Percentiles rank a stretch among this genome's conserved stretches.
Conservation (phyloP, 495 filamentous ascomycete genomes). For the Trypethelium eluteriae region DNA sequence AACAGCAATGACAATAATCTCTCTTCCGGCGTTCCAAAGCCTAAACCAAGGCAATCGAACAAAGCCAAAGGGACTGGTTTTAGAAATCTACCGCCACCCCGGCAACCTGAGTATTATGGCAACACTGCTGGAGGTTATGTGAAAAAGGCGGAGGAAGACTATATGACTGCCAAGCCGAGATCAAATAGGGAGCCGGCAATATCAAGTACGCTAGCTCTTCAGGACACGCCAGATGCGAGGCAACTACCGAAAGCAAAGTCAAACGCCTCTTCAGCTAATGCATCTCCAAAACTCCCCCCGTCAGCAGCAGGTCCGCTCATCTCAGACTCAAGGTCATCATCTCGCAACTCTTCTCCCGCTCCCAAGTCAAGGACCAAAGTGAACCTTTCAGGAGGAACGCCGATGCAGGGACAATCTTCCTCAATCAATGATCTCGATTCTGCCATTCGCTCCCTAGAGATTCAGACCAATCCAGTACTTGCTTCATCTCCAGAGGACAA, state of each 20-base stretch:
- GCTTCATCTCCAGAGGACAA: slow-evolving; percentile 37
- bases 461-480: slow-evolving; percentile 75
- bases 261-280: slow-evolving; percentile 29
- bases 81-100: slow-evolving; percentile 52
- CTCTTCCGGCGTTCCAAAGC: slow-evolving; percentile 29
- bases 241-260: slow-evolving; percentile 32
- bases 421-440: slow-evolving; percentile 78
- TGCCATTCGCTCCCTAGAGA: slow-evolving; percentile 82
- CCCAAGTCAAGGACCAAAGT: slow-evolving; percentile 49
- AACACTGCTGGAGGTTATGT: slow-evolving; percentile 51
- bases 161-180: slow-evolving; percentile 44
- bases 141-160: slow-evolving; percentile 58
- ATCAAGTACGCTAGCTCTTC: slow-evolving; percentile 35
- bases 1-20: slow-evolving; percentile 24
- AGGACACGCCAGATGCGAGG: slow-evolving; percentile 35
- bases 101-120: slow-evolving; percentile 53
- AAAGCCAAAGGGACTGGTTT: slow-evolving; percentile 44
- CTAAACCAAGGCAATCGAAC: slow-evolving; percentile 47
- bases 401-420: slow-evolving; percentile 69
- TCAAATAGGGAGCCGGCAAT: slow-evolving; percentile 29
- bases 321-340: slow-evolving; percentile 53
- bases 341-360: slow-evolving; percentile 43
- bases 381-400: slow-evolving; percentile 59
- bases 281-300: slow-evolving; percentile 50
- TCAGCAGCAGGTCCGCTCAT: slow-evolving; percentile 68